These are phyloP conservation scores for Leishmania aethiopica DNA, from an alignment of 208 protist species.

Conservation along the genomic window DNA sequence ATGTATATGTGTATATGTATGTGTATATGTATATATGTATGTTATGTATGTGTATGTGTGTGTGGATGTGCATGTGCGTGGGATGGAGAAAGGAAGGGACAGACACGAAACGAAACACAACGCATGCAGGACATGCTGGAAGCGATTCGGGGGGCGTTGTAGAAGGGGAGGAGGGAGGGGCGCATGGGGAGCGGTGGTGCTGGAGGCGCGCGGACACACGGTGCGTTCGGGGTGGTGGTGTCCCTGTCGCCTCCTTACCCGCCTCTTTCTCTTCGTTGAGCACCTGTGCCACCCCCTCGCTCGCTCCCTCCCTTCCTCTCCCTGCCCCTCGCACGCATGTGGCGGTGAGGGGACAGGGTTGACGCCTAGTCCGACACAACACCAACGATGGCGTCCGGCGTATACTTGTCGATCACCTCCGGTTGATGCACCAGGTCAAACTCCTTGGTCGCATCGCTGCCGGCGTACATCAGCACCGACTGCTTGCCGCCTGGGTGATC, in stretches of 20 bases:
- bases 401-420: conserved; percentile 77
- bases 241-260: neutral
- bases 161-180: no score
- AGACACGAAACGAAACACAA: no score
- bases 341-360: neutral
- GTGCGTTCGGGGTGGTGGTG: no score
- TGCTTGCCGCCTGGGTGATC: conserved; percentile 79
- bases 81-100: no score
- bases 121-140: no score
- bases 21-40: no score
- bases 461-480: conserved; percentile 69
- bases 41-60: no score
- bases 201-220: no score
- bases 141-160: no score
- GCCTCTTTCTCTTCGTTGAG: neutral
- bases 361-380: conserved; percentile 33
- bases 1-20: no score
- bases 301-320: neutral
- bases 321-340: neutral
- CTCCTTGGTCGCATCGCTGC: conserved; percentile 73
- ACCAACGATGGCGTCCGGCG: conserved; percentile 59
- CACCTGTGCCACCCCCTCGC: neutral
- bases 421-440: conserved; percentile 66
- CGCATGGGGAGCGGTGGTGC: no score
- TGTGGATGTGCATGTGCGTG: no score